Base-by-base conservation (phyloP, 345 rosid genomes). In the Pelargonium nanum region DNA sequence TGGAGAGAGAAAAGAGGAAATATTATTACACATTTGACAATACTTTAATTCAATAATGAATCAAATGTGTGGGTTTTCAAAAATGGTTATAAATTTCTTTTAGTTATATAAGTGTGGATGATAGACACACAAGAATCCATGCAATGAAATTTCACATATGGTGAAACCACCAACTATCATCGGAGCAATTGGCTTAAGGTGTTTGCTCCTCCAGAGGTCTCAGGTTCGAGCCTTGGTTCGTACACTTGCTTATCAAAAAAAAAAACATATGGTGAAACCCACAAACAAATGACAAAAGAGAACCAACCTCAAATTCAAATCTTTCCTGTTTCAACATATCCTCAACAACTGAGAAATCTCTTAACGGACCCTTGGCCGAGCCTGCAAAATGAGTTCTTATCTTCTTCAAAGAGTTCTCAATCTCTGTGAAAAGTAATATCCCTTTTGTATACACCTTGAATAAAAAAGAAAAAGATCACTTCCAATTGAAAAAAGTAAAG, bases 271-370 rank as follows among this genome's bases (percentile, higher is more conserved):
- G n/a, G n/a, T n/a, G n/a, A n/a, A n/a, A n/a, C 32, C 32, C 3
- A 12, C 48, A 40, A 40, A 40, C 48, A 50, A 17, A 54, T 30
- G 17, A 30, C 22, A 51, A 7, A 34, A 65, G 44, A 30, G 70
- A 67, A 68, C 88, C 53, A 73, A 94, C 97, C 97, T 86, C 80
- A 75, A 84, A 88, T 44, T 66, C 65, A 54, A 66, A 13, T 54
- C 66, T 77, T 71, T 87, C 99, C 53, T 65, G 71, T 69, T 75
- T 78, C 78, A 94, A 69, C 80, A 87, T 83, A 69, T 83, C 84
- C 65, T 82, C 81, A 55, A 86, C 71, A 62, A 67, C 83, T 68
- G 81, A 68, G 60, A 89, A 82, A 32, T 59, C 66, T 77, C 80
- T 76, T 12, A 63, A 52, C 48, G 78, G 72, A 59, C 81, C 83